A percentile compares a stretch with the other conserved stretches of the same genome.
phyloP scores from a whole-genome alignment of 2,329 filamentous ascomycete genomes.

The Monosporascus ibericus region DNA sequence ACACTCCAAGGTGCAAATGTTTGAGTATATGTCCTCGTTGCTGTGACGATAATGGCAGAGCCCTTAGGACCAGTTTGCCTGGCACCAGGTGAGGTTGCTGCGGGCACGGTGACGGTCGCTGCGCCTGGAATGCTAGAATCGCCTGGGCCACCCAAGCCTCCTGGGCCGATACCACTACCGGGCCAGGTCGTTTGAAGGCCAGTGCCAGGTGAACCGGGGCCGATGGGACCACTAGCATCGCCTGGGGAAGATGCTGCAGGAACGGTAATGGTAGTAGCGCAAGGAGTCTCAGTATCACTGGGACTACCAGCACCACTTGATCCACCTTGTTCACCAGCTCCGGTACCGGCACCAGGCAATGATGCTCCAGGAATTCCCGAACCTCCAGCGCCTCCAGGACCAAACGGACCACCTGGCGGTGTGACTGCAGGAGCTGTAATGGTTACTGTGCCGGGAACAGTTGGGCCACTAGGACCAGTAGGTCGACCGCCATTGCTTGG shows the following conservation, averaged over 20 bases:
- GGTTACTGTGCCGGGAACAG: not conserved
- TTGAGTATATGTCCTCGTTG: no score
- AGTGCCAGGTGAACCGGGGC: not conserved
- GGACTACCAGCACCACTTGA: no score
- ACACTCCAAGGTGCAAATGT: not conserved
- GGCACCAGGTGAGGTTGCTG: no score
- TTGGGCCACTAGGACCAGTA: not conserved
- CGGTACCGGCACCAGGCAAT: no score
- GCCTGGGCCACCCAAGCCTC: not conserved
- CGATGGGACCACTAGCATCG: not conserved
- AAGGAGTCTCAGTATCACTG: not conserved
- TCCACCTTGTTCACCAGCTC: constrained; percentile 4
- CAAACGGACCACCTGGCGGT: no score
- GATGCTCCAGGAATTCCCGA: no score
- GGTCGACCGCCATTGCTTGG: no score
- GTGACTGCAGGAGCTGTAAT: constrained; percentile 15
- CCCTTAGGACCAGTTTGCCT: no score
- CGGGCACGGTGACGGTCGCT: not conserved
- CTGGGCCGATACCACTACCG: not conserved
- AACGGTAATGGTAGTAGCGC: not conserved
- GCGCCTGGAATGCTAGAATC: not conserved
- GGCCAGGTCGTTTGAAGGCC: not conserved
- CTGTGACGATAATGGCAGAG: no score
- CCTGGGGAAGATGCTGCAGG: not conserved
- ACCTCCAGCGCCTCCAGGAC: no score